A percentile compares a stretch with the other conserved stretches of the same genome.
phyloP scores from a whole-genome alignment of 2,329 filamentous ascomycete species.

The Phialophora macrospora region DNA sequence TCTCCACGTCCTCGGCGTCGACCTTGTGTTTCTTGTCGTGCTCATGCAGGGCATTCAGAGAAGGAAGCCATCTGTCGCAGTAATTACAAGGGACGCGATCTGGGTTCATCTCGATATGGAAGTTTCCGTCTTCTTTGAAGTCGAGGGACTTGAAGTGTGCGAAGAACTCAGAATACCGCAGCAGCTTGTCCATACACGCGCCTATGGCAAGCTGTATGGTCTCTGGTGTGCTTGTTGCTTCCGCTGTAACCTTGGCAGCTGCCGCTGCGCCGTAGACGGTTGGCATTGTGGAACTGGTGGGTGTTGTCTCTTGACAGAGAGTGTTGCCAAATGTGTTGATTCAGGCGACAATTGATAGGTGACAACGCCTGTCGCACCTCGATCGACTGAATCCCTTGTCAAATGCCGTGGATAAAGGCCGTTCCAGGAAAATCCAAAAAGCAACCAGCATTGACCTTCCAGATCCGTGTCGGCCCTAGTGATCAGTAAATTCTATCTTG shows the following conservation, averaged over 20 bases:
- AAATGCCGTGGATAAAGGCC: not conserved
- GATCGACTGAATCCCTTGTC: not conserved
- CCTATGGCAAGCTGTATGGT: conserved; percentile 1
- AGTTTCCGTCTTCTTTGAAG: conserved; percentile 2
- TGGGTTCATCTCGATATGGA: not conserved
- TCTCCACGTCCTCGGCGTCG: not conserved
- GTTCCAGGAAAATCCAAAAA: not conserved
- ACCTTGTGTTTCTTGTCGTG: not conserved
- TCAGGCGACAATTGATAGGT: not conserved
- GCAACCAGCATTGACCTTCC: not conserved
- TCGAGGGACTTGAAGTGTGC: not conserved
- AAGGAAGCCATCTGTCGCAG: conserved; percentile 16
- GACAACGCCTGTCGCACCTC: not conserved
- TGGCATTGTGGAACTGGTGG: not conserved
- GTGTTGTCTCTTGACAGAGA: not conserved
- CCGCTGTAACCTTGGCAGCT: not conserved
- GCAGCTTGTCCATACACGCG: not conserved
- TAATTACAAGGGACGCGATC: not conserved
- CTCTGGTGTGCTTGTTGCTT: not conserved
- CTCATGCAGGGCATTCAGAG: not conserved
- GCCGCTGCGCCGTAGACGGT: not conserved
- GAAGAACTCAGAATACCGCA: not conserved
- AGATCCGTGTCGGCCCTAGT: not conserved
- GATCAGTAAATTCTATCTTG: not conserved
- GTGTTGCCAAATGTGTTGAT: not conserved